Percentiles rank a stretch among this genome's conserved stretches.
These are phyloP conservation scores for Achaetomiella virescens DNA, from an alignment of 495 filamentous ascomycete genomes.

Conservation along the genomic window DNA sequence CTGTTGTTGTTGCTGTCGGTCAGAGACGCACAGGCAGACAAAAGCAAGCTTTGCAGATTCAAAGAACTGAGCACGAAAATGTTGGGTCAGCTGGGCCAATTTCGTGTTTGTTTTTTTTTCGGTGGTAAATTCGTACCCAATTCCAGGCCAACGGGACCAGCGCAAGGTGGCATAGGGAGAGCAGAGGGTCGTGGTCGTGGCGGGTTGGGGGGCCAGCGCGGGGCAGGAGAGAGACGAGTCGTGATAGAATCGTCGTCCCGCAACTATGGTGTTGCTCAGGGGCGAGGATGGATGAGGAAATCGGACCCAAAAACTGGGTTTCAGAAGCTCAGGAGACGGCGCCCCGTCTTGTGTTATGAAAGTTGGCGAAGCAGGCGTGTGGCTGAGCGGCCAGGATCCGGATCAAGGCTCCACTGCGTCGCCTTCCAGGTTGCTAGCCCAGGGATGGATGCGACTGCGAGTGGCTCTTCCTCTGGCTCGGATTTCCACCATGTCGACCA, in stretches of 20 bases:
- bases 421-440: conserved; percentile 14
- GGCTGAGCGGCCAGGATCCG: conserved; percentile 24
- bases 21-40: not conserved
- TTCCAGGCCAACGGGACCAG: conserved; percentile 8
- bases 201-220: not conserved
- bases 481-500: conserved; percentile 1
- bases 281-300: conserved; percentile 13
- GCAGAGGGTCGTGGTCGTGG: not conserved
- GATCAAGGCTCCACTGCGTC: conserved; percentile 9
- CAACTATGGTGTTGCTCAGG: conserved; percentile 10
- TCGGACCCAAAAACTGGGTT: conserved; percentile 20
- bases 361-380: conserved; percentile 18
- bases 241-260: conserved; percentile 1
- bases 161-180: conserved; percentile 6
- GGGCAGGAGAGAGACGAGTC: not conserved
- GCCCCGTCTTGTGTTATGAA: conserved; percentile 17
- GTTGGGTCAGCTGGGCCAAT: conserved; percentile 13
- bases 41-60: conserved; percentile 2
- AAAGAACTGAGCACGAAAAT: conserved; percentile 1
- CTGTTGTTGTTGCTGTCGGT: not conserved
- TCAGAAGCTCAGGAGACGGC: conserved; percentile 23
- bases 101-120: conserved; percentile 2
- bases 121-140: conserved; percentile 4
- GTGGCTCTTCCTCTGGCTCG: no score
- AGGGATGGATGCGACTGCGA: conserved; percentile 21